Evolutionary conservation across 2,329 filamentous ascomycete species (phyloP).

Genomic region (Xylariaceae sp.): DNA sequence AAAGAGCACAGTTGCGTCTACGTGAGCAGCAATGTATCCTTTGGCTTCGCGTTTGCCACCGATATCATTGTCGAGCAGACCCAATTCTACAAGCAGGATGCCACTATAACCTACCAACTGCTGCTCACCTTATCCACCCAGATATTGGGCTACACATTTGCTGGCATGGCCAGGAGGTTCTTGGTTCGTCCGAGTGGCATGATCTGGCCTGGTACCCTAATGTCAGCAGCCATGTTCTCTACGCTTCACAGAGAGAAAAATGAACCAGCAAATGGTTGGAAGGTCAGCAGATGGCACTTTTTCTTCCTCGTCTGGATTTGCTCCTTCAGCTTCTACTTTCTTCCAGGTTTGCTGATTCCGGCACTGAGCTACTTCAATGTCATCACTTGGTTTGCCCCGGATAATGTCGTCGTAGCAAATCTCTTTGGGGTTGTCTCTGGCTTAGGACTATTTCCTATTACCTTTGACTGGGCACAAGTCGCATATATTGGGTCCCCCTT

Average conservation of each 20-base stretch:
- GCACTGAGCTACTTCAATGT: slow-evolving; percentile 86
- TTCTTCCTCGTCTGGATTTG: slow-evolving; percentile 68
- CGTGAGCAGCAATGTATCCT: slow-evolving; percentile 83
- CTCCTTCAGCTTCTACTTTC: slow-evolving; percentile 76
- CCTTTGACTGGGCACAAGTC: slow-evolving; percentile 89
- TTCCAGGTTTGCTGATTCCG: slow-evolving; percentile 76
- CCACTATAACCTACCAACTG: slow-evolving; percentile 70
- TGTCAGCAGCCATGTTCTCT: slow-evolving; percentile 84
- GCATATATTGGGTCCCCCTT: slow-evolving; percentile 82
- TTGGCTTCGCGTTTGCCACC: slow-evolving; percentile 83
- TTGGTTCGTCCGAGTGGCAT: slow-evolving; percentile 80
- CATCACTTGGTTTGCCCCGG: slow-evolving; percentile 80
- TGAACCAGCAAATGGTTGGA: slow-evolving; percentile 75
- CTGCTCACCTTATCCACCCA: slow-evolving; percentile 81
- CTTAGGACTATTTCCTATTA: slow-evolving; percentile 75
- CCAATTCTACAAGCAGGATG: slow-evolving; percentile 79
- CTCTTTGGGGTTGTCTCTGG: slow-evolving; percentile 82
- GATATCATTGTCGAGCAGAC: slow-evolving; percentile 89
- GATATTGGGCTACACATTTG: slow-evolving; percentile 80
- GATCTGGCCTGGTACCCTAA: slow-evolving; percentile 86
- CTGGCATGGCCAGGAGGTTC: slow-evolving; percentile 73
- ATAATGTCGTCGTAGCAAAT: slow-evolving; percentile 81
- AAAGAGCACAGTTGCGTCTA: slow-evolving; percentile 88
- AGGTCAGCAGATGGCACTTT: slow-evolving; percentile 74
- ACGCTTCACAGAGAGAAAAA: slow-evolving; percentile 83